These are phyloP conservation scores for Xerocomus potaroensis DNA, from an alignment of 768 basidiomycete genomes.

Conservation along the genomic window DNA sequence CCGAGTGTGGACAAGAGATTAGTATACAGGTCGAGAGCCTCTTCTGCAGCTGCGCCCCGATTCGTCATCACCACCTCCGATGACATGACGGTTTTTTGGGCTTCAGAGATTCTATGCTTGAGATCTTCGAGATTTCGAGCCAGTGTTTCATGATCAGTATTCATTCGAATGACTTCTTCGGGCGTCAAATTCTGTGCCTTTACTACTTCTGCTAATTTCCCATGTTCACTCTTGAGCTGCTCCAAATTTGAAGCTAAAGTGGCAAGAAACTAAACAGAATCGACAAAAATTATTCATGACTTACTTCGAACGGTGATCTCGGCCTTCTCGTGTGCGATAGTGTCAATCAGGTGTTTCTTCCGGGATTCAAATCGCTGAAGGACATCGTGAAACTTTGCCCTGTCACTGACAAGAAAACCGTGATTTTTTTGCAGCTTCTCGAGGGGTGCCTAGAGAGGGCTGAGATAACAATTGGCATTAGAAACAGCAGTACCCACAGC, in stretches of 20 bases:
- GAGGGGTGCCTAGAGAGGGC: constrained; percentile 50
- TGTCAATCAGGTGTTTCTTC: constrained; percentile 62
- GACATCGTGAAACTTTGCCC: constrained; percentile 74
- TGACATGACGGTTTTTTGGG: constrained; percentile 65
- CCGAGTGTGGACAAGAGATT: constrained; percentile 70
- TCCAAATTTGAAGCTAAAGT: constrained; percentile 58
- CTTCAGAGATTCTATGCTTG: constrained; percentile 69
- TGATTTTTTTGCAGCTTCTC: constrained; percentile 60
- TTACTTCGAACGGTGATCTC: constrained; percentile 56
- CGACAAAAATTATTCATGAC: constrained; percentile 7
- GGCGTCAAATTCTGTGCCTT: constrained; percentile 85
- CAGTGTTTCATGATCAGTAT: constrained; percentile 79
- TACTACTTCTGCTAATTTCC: constrained; percentile 60
- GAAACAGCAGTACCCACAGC: constrained; percentile 39
- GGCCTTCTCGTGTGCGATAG: constrained; percentile 62
- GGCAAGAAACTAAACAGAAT: neutral
- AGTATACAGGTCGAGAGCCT: constrained; percentile 75
- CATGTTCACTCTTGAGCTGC: constrained; percentile 60
- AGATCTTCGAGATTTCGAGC: constrained; percentile 71
- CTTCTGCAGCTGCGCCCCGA: constrained; percentile 76
- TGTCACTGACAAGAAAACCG: constrained; percentile 63
- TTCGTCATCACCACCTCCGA: constrained; percentile 83
- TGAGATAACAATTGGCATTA: neutral
- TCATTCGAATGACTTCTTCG: constrained; percentile 90
- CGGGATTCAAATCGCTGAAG: constrained; percentile 65